Evolutionary conservation across 2,329 filamentous ascomycete genomes (phyloP).

Genomic region (Thielaviopsis cerberus): DNA sequence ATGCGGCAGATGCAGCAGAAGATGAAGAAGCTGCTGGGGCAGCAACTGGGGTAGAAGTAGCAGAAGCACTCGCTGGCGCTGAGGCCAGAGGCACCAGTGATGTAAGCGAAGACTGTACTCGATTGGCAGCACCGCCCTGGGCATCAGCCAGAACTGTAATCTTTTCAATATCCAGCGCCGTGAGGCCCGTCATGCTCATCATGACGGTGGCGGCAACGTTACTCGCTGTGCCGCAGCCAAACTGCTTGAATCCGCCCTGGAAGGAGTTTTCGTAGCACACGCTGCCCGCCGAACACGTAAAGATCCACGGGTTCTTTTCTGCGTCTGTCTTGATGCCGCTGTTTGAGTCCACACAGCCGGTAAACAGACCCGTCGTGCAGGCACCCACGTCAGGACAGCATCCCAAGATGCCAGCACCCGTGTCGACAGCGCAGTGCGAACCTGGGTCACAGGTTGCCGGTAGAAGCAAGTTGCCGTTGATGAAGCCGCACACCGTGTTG

Average conservation of each 20-base stretch:
- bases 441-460: conserved; percentile 39
- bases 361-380: conserved; percentile 38
- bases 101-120: background rate
- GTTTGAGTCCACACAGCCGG: conserved; percentile 35
- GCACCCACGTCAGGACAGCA: conserved; percentile 34
- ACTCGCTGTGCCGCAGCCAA: conserved; percentile 33
- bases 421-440: conserved; percentile 39
- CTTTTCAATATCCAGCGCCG: conserved; percentile 17
- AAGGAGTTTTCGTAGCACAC: conserved; percentile 39
- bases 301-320: conserved; percentile 37
- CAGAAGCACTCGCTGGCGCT: background rate
- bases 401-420: conserved; percentile 29
- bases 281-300: conserved; percentile 30
- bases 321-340: conserved; percentile 20
- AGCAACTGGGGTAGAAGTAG: background rate
- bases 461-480: conserved; percentile 31
- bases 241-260: conserved; percentile 37
- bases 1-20: conserved; percentile 2
- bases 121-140: background rate
- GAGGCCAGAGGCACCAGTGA: background rate
- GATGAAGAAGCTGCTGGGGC: conserved; percentile 2
- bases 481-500: conserved; percentile 45
- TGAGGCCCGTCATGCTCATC: conserved; percentile 26
- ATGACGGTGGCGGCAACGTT: conserved; percentile 30
- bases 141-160: conserved; percentile 22